Evolutionary conservation across 2,329 filamentous ascomycete genomes (phyloP).

Genomic region (Xylariales sp.): DNA sequence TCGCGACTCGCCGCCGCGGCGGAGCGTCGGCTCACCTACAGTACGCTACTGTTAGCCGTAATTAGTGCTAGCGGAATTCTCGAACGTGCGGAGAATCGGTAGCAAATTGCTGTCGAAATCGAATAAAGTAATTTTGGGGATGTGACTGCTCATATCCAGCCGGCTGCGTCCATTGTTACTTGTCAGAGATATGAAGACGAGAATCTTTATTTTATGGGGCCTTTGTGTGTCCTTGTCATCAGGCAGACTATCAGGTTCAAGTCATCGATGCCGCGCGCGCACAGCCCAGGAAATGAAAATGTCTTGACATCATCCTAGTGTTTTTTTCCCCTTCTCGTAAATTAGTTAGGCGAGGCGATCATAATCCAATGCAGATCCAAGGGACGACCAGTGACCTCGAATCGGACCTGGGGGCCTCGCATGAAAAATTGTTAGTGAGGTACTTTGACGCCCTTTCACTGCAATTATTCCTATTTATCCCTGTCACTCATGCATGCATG

Average conservation of each 20-base stretch:
- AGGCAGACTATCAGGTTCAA: too few relatives aligned
- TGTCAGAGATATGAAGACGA: not conserved
- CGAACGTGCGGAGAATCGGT: conserved; percentile 5
- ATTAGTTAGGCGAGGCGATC: not conserved
- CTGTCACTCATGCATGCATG: conserved; percentile 21
- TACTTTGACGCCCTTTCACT: conserved; percentile 8
- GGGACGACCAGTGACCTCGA: not conserved
- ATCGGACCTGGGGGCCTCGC: not conserved
- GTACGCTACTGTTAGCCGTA: not conserved
- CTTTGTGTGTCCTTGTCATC: too few relatives aligned
- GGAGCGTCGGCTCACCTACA: conserved; percentile 10
- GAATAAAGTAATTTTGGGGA: not conserved
- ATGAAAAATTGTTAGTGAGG: conserved; percentile 32
- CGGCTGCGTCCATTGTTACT: not conserved
- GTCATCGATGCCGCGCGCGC: not conserved
- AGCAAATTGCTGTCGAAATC: not conserved
- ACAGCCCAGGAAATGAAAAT: not conserved
- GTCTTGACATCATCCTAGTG: conserved; percentile 1
- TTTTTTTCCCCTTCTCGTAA: conserved; percentile 1
- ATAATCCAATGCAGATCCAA: not conserved
- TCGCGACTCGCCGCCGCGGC: conserved; percentile 18
- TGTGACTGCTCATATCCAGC: not conserved
- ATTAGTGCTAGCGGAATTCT: not conserved
- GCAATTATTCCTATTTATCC: conserved; percentile 20
- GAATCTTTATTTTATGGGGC: not conserved